Percentiles rank a stretch among this genome's conserved stretches.
These are phyloP conservation scores for Botrytis hyacinthi DNA, from an alignment of 2,329 filamentous ascomycete species.

Conservation along the genomic window DNA sequence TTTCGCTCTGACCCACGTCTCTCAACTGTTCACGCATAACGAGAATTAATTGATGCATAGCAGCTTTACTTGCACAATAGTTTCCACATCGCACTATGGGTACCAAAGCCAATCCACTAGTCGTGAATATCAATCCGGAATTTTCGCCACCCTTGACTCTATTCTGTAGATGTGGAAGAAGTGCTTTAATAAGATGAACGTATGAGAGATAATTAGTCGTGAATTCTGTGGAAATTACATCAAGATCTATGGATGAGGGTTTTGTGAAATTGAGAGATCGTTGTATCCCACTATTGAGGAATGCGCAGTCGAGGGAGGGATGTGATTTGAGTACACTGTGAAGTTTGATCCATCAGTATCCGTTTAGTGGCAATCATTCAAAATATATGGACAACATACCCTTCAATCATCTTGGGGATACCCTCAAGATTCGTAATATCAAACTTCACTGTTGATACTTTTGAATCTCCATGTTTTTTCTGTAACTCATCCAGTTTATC, in stretches of 20 bases:
- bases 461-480: constrained; percentile 24
- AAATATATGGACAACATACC: background rate
- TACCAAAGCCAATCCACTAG: constrained; percentile 27
- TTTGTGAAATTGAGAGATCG: constrained; percentile 30
- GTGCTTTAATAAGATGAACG: constrained; percentile 42
- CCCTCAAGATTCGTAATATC: constrained; percentile 20
- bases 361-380: background rate
- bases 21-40: constrained; percentile 46
- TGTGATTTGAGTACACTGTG: constrained; percentile 12
- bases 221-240: constrained; percentile 41
- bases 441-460: background rate
- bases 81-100: constrained; percentile 26
- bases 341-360: background rate
- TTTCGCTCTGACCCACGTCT: constrained; percentile 26
- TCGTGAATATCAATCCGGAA: constrained; percentile 29
- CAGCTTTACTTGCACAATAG: constrained; percentile 48
- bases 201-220: constrained; percentile 45
- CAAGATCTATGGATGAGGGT: constrained; percentile 24
- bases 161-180: constrained; percentile 37
- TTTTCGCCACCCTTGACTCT: background rate
- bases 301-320: constrained; percentile 36
- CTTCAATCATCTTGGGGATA: background rate
- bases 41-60: constrained; percentile 44
- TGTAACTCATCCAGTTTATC: constrained; percentile 44
- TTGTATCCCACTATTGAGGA: constrained; percentile 39